These are phyloP conservation scores for Trifolium dubium DNA, from an alignment of 306 rosid genomes.

Conservation along the genomic window DNA sequence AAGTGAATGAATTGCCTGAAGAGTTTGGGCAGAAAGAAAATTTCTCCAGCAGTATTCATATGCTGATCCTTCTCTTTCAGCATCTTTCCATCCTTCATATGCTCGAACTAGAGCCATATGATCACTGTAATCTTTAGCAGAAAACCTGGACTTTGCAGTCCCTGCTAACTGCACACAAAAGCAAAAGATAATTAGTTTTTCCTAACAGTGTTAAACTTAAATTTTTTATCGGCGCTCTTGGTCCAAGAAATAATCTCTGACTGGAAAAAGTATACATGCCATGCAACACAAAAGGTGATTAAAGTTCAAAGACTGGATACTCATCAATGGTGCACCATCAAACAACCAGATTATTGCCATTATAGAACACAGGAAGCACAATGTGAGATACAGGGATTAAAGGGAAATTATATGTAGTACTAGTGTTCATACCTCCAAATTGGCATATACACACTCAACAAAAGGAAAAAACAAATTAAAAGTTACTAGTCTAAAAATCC, in stretches of 20 bases:
- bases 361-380: slow-evolving; percentile 17
- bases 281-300: not conserved
- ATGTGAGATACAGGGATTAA: not conserved
- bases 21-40: slow-evolving; percentile 95
- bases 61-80: slow-evolving; percentile 98
- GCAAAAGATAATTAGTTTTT: slow-evolving; percentile 30
- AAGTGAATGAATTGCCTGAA: slow-evolving; percentile 96
- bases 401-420: not conserved
- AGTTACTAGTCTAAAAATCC: slow-evolving; percentile 15
- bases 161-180: slow-evolving; percentile 82
- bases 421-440: not conserved
- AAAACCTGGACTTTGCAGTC: slow-evolving; percentile 94
- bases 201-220: slow-evolving; percentile 5
- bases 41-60: slow-evolving; percentile 99
- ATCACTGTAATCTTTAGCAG: slow-evolving; percentile 97
- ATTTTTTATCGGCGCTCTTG: slow-evolving; percentile 6
- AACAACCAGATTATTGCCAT: slow-evolving; percentile 15
- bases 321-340: not conserved
- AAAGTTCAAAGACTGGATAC: not conserved
- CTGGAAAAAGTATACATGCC: not conserved
- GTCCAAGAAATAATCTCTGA: slow-evolving; percentile 37
- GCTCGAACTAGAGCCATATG: slow-evolving; percentile 99
- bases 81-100: slow-evolving; percentile 99
- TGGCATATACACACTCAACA: not conserved
- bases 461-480: slow-evolving; percentile 6